Conservation (phyloP, 768 basidiomycete genomes). For the Boletus coccyginus region DNA sequence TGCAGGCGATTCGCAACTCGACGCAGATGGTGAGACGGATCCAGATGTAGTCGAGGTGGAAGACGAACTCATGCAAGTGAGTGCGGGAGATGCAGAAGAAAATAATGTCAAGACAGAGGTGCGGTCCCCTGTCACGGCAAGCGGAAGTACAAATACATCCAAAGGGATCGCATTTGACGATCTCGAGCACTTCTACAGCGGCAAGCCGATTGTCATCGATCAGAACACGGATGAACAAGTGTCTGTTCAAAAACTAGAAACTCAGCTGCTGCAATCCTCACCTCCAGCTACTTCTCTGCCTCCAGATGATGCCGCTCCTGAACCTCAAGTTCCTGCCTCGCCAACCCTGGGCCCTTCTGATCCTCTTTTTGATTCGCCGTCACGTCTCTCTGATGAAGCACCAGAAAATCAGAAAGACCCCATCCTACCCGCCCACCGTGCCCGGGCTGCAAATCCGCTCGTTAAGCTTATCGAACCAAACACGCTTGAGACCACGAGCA, state of each 20-base stretch:
- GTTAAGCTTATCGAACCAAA: slow-evolving; percentile 50
- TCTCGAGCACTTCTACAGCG: slow-evolving; percentile 29
- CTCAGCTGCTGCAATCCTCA: background rate
- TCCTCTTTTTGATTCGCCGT: slow-evolving; percentile 31
- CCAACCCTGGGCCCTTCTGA: slow-evolving; percentile 15
- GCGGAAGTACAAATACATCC: background rate
- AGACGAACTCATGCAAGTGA: slow-evolving; percentile 29
- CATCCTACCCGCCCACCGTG: slow-evolving; percentile 40
- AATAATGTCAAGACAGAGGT: slow-evolving; percentile 4
- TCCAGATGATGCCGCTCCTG: background rate
- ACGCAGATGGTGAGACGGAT: slow-evolving; percentile 33
- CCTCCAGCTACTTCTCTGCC: background rate
- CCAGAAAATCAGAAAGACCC: slow-evolving; percentile 5
- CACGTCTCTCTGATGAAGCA: slow-evolving; percentile 3
- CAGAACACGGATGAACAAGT: slow-evolving; percentile 19
- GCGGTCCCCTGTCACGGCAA: background rate
- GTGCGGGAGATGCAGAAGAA: slow-evolving; percentile 20
- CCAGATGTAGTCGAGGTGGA: slow-evolving; percentile 39
- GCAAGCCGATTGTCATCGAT: slow-evolving; percentile 33
- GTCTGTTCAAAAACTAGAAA: background rate
- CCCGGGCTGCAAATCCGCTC: slow-evolving; percentile 49
- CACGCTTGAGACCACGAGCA: slow-evolving; percentile 14
- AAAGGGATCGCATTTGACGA: slow-evolving; percentile 25
- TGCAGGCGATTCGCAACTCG: slow-evolving; percentile 28
- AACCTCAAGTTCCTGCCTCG: slow-evolving; percentile 8